A percentile compares a stretch with the other conserved stretches of the same genome.
phyloP scores from a whole-genome alignment of 768 basidiomycete species.

The Neoboletus brunneissimus region DNA sequence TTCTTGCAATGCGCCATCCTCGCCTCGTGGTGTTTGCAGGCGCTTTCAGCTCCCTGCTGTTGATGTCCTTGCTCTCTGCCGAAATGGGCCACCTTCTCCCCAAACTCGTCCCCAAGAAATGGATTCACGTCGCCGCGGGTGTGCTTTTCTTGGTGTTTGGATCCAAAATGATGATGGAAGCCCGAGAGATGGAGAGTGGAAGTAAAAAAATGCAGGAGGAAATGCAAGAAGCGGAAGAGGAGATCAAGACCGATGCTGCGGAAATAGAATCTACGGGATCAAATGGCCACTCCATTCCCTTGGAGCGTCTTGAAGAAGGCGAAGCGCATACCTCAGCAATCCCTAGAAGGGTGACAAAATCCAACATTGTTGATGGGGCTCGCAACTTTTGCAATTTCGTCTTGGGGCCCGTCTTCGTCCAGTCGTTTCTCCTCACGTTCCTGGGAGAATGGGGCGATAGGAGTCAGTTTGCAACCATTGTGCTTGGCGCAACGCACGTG shows the following conservation, averaged over 20 bases:
- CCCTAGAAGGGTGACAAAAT: slow-evolving; percentile 18
- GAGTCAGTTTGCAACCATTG: slow-evolving; percentile 96
- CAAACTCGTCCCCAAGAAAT: slow-evolving; percentile 66
- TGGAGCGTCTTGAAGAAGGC: slow-evolving; percentile 79
- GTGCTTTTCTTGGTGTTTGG: slow-evolving; percentile 90
- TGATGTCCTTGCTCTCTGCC: slow-evolving; percentile 94
- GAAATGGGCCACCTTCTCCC: slow-evolving; percentile 91
- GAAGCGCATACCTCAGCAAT: slow-evolving; percentile 20
- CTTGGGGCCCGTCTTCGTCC: slow-evolving; percentile 91
- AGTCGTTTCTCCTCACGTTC: slow-evolving; percentile 92
- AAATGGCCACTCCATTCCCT: slow-evolving; percentile 50
- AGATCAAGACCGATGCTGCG: slow-evolving; percentile 81
- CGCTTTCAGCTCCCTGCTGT: slow-evolving; percentile 79
- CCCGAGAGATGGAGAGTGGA: slow-evolving; percentile 71
- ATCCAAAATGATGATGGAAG: slow-evolving; percentile 84
- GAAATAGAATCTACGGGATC: slow-evolving; percentile 32
- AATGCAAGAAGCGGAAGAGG: slow-evolving; percentile 94
- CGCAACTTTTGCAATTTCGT: slow-evolving; percentile 81
- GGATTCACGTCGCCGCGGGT: slow-evolving; percentile 72
- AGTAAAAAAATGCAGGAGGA: slow-evolving; percentile 87
- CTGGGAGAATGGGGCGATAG: slow-evolving; percentile 99
- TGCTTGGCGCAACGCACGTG: slow-evolving; percentile 92
- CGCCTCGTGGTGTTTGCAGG: slow-evolving; percentile 83
- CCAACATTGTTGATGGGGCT: slow-evolving; percentile 52
- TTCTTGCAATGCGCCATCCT: slow-evolving; percentile 90